Conservation (phyloP, 129 eudicot species). For the Centaurea solstitialis region DNA sequence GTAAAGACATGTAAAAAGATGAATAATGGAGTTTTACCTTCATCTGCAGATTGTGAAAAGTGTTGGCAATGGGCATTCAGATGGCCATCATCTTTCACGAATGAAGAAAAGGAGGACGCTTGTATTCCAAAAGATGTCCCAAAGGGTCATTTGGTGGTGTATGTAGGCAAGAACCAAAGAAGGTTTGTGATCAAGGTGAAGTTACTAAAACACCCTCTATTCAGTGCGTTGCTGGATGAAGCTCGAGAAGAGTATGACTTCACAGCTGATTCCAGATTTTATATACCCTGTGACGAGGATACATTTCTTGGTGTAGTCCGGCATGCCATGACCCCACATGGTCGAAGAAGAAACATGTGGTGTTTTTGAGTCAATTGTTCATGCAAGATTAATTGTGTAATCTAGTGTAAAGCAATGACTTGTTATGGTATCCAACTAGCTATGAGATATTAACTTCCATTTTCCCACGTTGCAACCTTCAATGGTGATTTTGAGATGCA, state of each 20-base stretch:
- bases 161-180: conserved; percentile 68
- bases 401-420: conserved; percentile 21
- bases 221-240: conserved; percentile 74
- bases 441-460: conserved; percentile 8
- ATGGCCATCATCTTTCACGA: conserved; percentile 34
- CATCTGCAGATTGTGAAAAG: conserved; percentile 32
- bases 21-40: conserved; percentile 40
- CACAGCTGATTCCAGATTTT: conserved; percentile 51
- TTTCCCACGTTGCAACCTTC: background rate
- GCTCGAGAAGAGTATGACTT: conserved; percentile 68
- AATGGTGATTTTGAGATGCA: background rate
- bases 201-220: conserved; percentile 72
- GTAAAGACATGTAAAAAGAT: conserved; percentile 51
- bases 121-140: conserved; percentile 80
- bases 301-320: conserved; percentile 58
- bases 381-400: conserved; percentile 22
- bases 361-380: conserved; percentile 31
- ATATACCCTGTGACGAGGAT: conserved; percentile 78
- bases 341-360: conserved; percentile 25
- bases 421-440: background rate
- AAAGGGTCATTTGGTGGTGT: conserved; percentile 90
- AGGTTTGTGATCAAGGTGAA: conserved; percentile 72
- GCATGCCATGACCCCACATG: conserved; percentile 46
- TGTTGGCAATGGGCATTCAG: conserved; percentile 62
- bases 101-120: conserved; percentile 39